These are phyloP conservation scores for Nymphaea colorata DNA, from an alignment of 164 flowering plant species.

Conservation along the genomic window DNA sequence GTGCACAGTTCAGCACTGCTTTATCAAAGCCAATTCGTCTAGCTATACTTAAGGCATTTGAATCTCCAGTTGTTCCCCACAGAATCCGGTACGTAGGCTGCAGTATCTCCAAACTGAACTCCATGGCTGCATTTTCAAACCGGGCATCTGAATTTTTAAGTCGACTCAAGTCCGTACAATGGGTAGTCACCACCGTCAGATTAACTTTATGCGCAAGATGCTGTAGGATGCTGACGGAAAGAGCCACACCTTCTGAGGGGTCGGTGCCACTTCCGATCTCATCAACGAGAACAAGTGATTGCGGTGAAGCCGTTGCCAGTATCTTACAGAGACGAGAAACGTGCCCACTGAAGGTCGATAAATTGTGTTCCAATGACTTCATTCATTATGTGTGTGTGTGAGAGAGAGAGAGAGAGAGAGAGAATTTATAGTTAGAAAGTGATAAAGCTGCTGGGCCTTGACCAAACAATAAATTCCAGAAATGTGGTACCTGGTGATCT, in stretches of 20 bases:
- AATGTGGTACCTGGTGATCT: slow-evolving; percentile 74
- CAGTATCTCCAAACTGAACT: slow-evolving; percentile 64
- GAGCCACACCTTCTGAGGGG: slow-evolving; percentile 96
- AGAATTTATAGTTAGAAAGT: not conserved
- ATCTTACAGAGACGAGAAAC: slow-evolving; percentile 63
- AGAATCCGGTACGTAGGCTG: slow-evolving; percentile 71
- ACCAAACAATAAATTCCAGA: too few relatives aligned
- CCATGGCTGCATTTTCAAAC: slow-evolving; percentile 95
- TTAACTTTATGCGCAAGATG: slow-evolving; percentile 55
- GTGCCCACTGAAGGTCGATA: slow-evolving; percentile 96
- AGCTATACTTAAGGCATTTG: slow-evolving; percentile 84
- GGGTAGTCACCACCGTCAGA: slow-evolving; percentile 83
- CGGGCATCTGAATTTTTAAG: slow-evolving; percentile 53
- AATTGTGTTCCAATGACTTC: slow-evolving; percentile 90
- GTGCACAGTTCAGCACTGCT: slow-evolving; percentile 51
- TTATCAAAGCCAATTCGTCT: slow-evolving; percentile 62
- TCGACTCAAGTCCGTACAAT: slow-evolving; percentile 74
- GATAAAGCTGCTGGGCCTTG: too few relatives aligned
- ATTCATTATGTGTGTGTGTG: slow-evolving; percentile 30
- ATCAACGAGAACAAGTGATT: slow-evolving; percentile 85
- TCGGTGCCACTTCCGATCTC: slow-evolving; percentile 97
- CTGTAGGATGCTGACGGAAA: slow-evolving; percentile 75
- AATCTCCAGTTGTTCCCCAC: slow-evolving; percentile 83
- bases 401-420: slow-evolving; percentile 10
- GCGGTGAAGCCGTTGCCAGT: slow-evolving; percentile 55